Evolutionary conservation across 108 stramenopile genomes (phyloP).

Genomic region (Pseudonitzschia multiseries): DNA sequence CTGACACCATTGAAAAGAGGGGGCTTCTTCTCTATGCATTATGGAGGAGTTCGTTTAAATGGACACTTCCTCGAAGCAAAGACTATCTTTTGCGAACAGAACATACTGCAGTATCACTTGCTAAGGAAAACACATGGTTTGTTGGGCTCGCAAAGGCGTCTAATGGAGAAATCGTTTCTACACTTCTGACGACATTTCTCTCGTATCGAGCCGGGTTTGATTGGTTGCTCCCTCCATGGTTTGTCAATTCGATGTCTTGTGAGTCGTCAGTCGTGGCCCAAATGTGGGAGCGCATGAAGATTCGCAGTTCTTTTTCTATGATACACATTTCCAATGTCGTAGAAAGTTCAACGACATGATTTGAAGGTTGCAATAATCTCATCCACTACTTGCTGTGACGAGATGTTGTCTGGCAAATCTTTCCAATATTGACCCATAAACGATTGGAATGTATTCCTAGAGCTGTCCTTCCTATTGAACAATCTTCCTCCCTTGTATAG

Average conservation of each 20-base stretch:
- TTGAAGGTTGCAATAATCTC: slow-evolving; percentile 1
- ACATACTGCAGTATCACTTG: neutral
- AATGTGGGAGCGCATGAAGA: neutral
- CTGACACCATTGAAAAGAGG: too few relatives aligned
- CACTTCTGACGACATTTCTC: neutral
- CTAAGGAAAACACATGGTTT: neutral
- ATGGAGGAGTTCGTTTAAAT: too few relatives aligned
- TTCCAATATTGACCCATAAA: slow-evolving; percentile 1
- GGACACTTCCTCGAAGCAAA: neutral
- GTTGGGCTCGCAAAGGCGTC: neutral
- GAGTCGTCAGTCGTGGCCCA: neutral
- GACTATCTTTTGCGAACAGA: neutral
- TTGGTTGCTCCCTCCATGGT: neutral
- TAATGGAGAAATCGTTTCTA: neutral
- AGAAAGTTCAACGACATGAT: neutral
- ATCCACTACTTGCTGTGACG: neutral
- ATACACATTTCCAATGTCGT: neutral
- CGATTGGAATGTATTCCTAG: neutral
- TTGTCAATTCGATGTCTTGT: neutral
- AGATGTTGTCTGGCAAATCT: neutral
- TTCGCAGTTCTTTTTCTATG: too few relatives aligned
- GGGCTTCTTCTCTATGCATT: too few relatives aligned
- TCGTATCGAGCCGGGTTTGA: too few relatives aligned
- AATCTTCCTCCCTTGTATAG: too few relatives aligned
- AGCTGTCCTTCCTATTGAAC: neutral